Conservation (phyloP, 768 basidiomycete species). For the Ramaria sp. region DNA sequence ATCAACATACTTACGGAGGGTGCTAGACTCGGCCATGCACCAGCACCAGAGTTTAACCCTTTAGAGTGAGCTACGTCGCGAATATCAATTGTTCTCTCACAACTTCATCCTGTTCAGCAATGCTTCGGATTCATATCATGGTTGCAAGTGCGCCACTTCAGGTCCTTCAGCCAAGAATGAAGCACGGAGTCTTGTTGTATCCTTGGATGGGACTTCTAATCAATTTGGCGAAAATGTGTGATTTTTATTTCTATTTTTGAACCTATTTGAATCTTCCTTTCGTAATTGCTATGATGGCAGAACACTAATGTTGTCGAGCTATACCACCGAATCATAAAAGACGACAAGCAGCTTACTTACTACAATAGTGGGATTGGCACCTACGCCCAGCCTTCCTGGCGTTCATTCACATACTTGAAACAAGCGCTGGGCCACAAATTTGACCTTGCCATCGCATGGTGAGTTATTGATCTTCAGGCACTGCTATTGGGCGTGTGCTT, state of each 20-base stretch:
- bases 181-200: not conserved
- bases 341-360: slow-evolving; percentile 25
- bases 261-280: no score
- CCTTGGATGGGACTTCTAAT: not conserved
- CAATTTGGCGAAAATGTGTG: not conserved
- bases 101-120: no score
- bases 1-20: no score
- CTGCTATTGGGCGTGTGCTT: not conserved
- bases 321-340: slow-evolving; percentile 23
- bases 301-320: slow-evolving; percentile 33
- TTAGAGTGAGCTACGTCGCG: no score
- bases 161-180: no score
- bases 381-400: slow-evolving; percentile 18
- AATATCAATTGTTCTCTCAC: no score
- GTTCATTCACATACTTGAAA: slow-evolving; percentile 13
- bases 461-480: not conserved
- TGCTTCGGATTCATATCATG: no score
- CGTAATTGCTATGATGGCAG: slow-evolving; percentile 14
- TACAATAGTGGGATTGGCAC: slow-evolving; percentile 32
- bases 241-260: not conserved
- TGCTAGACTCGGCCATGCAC: no score
- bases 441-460: slow-evolving; percentile 30
- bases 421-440: slow-evolving; percentile 18
- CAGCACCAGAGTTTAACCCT: no score
- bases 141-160: no score